Evolutionary conservation across 176 grass and related monocot genomes (phyloP), one percentile per base, ranked within the genome.

Genomic region (Ampelocalamus luodianensis): DNA sequence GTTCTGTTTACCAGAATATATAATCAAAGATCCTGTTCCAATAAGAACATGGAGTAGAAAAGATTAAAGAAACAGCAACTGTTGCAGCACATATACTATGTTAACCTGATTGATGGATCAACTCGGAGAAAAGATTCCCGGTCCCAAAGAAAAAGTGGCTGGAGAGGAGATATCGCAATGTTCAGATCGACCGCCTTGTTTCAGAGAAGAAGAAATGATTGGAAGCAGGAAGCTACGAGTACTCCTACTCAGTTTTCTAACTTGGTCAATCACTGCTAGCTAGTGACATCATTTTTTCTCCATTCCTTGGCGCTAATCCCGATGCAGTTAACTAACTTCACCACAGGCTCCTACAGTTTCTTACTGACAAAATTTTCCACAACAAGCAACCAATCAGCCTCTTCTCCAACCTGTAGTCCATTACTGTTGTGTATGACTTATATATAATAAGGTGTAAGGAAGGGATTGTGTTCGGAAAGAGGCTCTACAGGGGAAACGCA

Each of bases 301-400:
- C 86, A 63, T 88, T 63, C 80, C 66, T 14, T 12, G 43, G 81
- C 20, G 74, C 67, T 58, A 36, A 88, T 88, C 87, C 81, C 74
- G 2, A 88, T 15, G 87, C 18, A 20, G 56, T 26, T 51, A 70
- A 62, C 18, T 34, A 80, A 24, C 43, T 39, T 26, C 15, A 24
- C 8, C 68, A 39, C 5, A 17, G 7, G 18, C 18, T 56, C 53
- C 53, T 56, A 1, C 8, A 79, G 13, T 34, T 59, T 1, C n/a
- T n/a, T n/a, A n/a, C n/a, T n/a, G n/a, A n/a, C n/a, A n/a, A n/a
- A n/a, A n/a, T n/a, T n/a, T n/a, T n/a, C n/a, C n/a, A n/a, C n/a
- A n/a, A n/a, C n/a, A n/a, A n/a, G n/a, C n/a, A n/a, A n/a, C n/a
- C n/a, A n/a, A n/a, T n/a, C n/a, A n/a, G n/a, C n/a, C n/a, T n/a